Conservation (phyloP, 805 yeast genomes). For the Saccharomycopsis capsularis region DNA sequence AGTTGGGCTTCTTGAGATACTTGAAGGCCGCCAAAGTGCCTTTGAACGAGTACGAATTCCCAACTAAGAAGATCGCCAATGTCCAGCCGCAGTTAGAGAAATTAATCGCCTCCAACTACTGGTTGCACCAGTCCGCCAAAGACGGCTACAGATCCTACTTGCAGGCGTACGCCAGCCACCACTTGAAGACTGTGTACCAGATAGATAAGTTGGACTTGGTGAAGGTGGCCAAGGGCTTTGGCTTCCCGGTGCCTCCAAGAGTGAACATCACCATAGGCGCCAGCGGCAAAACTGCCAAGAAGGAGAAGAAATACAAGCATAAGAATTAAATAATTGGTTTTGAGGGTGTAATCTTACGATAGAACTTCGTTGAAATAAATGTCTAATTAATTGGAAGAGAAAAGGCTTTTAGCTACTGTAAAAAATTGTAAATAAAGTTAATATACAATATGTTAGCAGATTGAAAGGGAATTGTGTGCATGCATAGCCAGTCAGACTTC, state of each 20-base stretch:
- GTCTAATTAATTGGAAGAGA: too few species aligned
- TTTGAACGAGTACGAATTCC: constrained; percentile 94
- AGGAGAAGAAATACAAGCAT: constrained; percentile 8
- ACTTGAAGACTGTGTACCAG: constrained; percentile 91
- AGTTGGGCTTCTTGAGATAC: constrained; percentile 89
- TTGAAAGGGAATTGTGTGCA: too few species aligned
- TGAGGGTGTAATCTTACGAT: too few species aligned
- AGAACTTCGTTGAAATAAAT: too few species aligned
- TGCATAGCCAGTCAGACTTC: too few species aligned
- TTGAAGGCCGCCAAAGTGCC: constrained; percentile 97
- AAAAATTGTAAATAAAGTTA: too few species aligned
- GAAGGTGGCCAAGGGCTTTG: constrained; percentile 93
- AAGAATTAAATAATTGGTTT: too few species aligned
- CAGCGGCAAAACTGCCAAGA: constrained; percentile 53
- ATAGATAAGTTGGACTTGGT: constrained; percentile 90
- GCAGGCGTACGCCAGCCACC: constrained; percentile 97
- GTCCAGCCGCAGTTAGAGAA: constrained; percentile 92
- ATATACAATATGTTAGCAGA: too few species aligned
- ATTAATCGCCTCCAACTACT: constrained; percentile 83
- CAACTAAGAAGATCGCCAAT: constrained; percentile 87
- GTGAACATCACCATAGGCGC: constrained; percentile 95
- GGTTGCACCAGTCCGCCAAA: constrained; percentile 91
- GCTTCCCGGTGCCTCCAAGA: constrained; percentile 92
- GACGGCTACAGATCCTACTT: constrained; percentile 96
- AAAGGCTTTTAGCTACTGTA: too few species aligned